Percentiles rank a stretch among this genome's conserved stretches.
phyloP scores from a whole-genome alignment of 2,329 filamentous ascomycete genomes.

The Colletotrichum theobromicola region DNA sequence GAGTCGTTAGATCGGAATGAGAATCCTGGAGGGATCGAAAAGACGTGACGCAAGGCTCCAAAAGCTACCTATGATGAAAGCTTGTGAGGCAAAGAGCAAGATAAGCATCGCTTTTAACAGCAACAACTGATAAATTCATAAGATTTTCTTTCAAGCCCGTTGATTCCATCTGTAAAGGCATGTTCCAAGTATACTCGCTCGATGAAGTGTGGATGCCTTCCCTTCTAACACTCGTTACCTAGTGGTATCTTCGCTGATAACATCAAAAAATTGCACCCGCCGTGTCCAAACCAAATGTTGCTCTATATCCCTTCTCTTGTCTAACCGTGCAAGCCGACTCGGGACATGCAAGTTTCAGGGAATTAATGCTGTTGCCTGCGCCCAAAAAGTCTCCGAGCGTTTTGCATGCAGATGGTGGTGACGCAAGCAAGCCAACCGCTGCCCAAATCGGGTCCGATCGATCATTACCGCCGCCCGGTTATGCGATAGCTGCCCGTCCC shows the following conservation, averaged over 20 bases:
- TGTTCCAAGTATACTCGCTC: neutral
- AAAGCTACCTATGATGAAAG: neutral
- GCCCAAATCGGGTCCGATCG: neutral
- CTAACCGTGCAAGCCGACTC: neutral
- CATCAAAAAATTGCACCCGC: neutral
- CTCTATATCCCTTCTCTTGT: neutral
- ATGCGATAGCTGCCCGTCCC: slow-evolving; percentile 75
- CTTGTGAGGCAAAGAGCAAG: neutral
- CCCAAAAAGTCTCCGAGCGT: neutral
- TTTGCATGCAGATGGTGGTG: neutral
- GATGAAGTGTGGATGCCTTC: neutral
- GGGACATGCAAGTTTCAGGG: neutral
- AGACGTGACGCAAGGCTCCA: neutral
- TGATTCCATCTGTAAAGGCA: neutral
- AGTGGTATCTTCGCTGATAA: neutral
- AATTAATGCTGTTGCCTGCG: slow-evolving; percentile 6
- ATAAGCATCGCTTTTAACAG: neutral
- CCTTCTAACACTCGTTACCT: neutral
- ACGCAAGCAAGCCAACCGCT: neutral
- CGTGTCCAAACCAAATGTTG: neutral
- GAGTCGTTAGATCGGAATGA: neutral
- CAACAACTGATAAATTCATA: neutral
- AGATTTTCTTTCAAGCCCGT: neutral
- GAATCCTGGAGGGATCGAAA: neutral
- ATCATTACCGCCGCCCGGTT: slow-evolving; percentile 55